Evolutionary conservation across 2,329 filamentous ascomycete genomes (phyloP), one percentile per base, ranked within the genome.

Genomic region (Teratosphaeria nubilosa): DNA sequence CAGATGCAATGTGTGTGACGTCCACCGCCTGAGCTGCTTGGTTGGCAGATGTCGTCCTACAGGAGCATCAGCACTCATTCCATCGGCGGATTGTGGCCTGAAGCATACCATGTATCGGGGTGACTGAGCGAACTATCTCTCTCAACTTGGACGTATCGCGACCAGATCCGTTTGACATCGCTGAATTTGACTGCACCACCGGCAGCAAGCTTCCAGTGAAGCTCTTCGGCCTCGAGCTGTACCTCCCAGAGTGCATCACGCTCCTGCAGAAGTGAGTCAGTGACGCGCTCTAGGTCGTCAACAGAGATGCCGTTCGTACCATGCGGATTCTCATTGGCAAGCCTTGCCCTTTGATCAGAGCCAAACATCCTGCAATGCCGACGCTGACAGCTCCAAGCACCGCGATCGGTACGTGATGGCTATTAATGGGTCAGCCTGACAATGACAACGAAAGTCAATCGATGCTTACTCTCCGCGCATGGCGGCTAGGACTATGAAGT

Each of bases 261-360:
- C 48, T 59, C 58, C 52, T 56, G 27, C 14, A 53, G 10, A n/a
- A 53, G n/a, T 30, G 27, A 30, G 27, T 30, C 51, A 30, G 16
- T 9, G 20, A 30, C 27, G 27, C 5, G 27, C 27, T 30, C 27
- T 30, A 30, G 27, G 7, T 30, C 27, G 27, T 30, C 27, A 5
- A 30, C 27, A 30, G 27, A 30, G 27, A 30, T 30, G 27, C 27
- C 5, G 27, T 20, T 14, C 16, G 14, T 32, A 59, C 55, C 32
- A 59, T 59, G 58, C 58, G 58, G 37, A 60, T 52, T 22, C 58
- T 37, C 55, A 57, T 60, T 9, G 58, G 58, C 53, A 60, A 31
- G 31, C 58, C 58, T 48, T 60, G 58, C 10, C 58, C 58, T 34
- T 60, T 60, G 30, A 60, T 48, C 5, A 60, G 34, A 11, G 58